A percentile compares a stretch with the other conserved stretches of the same genome.
Evolutionary conservation across 805 yeast genomes (phyloP).

Genomic region (Phaffomyces antillensis): DNA sequence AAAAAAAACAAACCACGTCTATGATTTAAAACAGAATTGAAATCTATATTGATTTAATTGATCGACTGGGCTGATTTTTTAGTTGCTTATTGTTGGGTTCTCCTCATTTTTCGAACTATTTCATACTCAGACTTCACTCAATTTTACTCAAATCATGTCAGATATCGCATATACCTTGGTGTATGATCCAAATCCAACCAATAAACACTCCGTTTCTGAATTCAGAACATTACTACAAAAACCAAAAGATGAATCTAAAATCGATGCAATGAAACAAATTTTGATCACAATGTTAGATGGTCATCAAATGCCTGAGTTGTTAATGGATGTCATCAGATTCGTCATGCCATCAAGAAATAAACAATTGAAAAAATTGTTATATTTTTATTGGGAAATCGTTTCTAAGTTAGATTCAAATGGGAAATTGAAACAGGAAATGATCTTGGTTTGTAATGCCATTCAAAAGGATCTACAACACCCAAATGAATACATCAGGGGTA

Average conservation of each 20-base stretch:
- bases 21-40: background rate
- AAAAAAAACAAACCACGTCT: slow-evolving; percentile 37
- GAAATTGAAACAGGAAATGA: slow-evolving; percentile 96
- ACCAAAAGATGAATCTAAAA: slow-evolving; percentile 81
- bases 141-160: slow-evolving; percentile 12
- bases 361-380: slow-evolving; percentile 83
- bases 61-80: too few species aligned
- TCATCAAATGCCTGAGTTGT: slow-evolving; percentile 82
- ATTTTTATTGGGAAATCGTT: slow-evolving; percentile 97
- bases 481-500: slow-evolving; percentile 93
- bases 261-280: slow-evolving; percentile 84
- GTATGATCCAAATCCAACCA: slow-evolving; percentile 64
- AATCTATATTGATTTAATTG: too few species aligned
- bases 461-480: slow-evolving; percentile 98
- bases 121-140: background rate
- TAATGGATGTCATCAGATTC: slow-evolving; percentile 95
- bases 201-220: slow-evolving; percentile 57
- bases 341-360: slow-evolving; percentile 95
- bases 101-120: too few species aligned
- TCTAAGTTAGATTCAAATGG: slow-evolving; percentile 86
- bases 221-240: slow-evolving; percentile 75
- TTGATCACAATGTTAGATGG: slow-evolving; percentile 86
- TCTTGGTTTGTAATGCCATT: slow-evolving; percentile 94
- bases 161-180: slow-evolving; percentile 68
- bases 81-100: too few species aligned